These are phyloP conservation scores for Talaromyces marneffei DNA, from an alignment of 2,329 filamentous ascomycete species.

Conservation along the genomic window DNA sequence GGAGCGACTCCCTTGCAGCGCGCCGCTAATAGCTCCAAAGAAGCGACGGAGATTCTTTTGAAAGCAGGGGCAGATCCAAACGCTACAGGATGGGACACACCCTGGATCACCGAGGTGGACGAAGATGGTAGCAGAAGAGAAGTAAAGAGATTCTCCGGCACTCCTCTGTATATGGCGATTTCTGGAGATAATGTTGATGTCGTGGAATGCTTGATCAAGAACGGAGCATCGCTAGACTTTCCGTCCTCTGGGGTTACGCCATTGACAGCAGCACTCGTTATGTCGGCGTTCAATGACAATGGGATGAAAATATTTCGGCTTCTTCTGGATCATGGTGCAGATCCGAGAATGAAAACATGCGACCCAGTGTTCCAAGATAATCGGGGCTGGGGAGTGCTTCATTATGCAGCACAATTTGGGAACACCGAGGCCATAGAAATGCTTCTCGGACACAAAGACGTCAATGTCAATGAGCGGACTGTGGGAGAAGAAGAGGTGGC, in stretches of 20 bases:
- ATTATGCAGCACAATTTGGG: neutral
- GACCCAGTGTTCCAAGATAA: no score
- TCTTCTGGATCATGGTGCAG: slow-evolving; percentile 1
- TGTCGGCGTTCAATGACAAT: neutral
- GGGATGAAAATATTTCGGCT: neutral
- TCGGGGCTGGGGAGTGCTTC: neutral
- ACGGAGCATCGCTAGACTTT: neutral
- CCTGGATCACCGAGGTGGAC: neutral
- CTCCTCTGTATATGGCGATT: neutral
- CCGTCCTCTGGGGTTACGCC: neutral
- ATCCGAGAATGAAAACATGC: neutral
- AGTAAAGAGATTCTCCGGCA: neutral
- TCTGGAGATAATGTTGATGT: neutral
- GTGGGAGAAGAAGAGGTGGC: neutral
- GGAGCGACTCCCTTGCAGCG: neutral
- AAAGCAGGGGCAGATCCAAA: neutral
- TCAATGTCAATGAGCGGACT: neutral
- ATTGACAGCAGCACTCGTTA: neutral
- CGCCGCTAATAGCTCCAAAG: neutral
- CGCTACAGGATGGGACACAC: neutral
- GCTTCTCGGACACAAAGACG: neutral
- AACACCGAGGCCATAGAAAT: neutral
- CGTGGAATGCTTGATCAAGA: neutral
- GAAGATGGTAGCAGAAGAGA: neutral
- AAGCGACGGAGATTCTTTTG: neutral